phyloP scores from a whole-genome alignment of 1,284 basidiomycete species.

The Xerocomus cyaneibrunnescens region DNA sequence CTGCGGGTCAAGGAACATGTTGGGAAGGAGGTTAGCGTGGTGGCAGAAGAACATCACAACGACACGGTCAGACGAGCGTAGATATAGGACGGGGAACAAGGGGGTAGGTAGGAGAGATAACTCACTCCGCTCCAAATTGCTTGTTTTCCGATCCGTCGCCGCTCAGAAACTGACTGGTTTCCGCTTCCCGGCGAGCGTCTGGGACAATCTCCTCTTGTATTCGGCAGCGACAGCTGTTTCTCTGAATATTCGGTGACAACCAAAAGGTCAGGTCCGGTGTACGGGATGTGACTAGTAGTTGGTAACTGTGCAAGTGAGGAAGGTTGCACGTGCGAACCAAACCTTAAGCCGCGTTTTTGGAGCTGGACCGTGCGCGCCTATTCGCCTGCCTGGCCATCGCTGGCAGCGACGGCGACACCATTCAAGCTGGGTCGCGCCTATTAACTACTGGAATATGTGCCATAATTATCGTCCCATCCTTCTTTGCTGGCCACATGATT shows the following conservation, averaged over 20 bases:
- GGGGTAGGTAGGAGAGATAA: slow-evolving; percentile 9
- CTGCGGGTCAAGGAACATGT: slow-evolving; percentile 20
- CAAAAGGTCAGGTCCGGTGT: slow-evolving; percentile 8
- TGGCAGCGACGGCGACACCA: slow-evolving; percentile 24
- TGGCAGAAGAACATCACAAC: neutral
- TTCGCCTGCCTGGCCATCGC: slow-evolving; percentile 11
- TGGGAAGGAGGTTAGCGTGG: slow-evolving; percentile 9
- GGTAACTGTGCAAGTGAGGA: slow-evolving; percentile 30
- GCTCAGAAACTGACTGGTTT: slow-evolving; percentile 32
- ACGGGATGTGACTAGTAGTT: slow-evolving; percentile 13
- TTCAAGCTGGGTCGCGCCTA: neutral
- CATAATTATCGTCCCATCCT: slow-evolving; percentile 31
- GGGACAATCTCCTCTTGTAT: slow-evolving; percentile 10
- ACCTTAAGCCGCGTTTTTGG: slow-evolving; percentile 32
- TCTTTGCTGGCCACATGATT: slow-evolving; percentile 25
- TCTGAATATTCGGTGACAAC: slow-evolving; percentile 11
- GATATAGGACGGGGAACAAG: neutral
- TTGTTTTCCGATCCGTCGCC: slow-evolving; percentile 38
- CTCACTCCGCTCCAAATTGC: slow-evolving; percentile 41
- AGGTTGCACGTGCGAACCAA: slow-evolving; percentile 35
- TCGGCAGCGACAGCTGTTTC: slow-evolving; percentile 9
- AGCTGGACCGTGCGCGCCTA: slow-evolving; percentile 29
- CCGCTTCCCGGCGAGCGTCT: slow-evolving; percentile 12
- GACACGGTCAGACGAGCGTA: slow-evolving; percentile 1
- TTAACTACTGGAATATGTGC: slow-evolving; percentile 16